phyloP scores from a whole-genome alignment of 1,284 basidiomycete species.

The Rugosomyces carneus region DNA sequence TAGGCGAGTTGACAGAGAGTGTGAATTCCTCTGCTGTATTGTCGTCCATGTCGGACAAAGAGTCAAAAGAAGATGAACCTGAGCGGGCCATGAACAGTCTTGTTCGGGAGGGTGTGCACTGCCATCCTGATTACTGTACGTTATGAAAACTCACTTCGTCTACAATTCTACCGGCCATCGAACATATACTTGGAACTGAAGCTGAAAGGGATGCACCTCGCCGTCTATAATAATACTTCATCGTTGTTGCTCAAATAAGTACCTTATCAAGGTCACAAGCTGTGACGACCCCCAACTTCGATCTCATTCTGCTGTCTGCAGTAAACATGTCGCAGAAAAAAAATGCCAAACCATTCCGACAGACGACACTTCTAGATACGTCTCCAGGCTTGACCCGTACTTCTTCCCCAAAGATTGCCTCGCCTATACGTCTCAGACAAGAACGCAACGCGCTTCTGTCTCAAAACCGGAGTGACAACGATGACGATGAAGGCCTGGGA shows the following conservation, averaged over 20 bases:
- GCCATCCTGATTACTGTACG: too few relatives aligned
- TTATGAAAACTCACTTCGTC: too few relatives aligned
- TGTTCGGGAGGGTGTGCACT: background rate
- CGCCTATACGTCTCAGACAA: conserved; percentile 14
- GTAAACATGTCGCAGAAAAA: conserved; percentile 16
- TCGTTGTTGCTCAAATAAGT: too few relatives aligned
- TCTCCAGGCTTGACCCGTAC: conserved; percentile 4
- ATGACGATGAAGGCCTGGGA: conserved; percentile 38
- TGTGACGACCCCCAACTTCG: too few relatives aligned
- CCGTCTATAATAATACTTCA: too few relatives aligned
- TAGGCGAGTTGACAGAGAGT: conserved; percentile 12
- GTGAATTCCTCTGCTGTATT: conserved; percentile 1
- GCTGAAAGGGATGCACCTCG: too few relatives aligned
- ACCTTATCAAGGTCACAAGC: background rate
- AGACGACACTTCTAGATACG: conserved; percentile 23
- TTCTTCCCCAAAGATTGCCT: conserved; percentile 5
- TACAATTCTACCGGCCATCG: too few relatives aligned
- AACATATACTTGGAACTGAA: too few relatives aligned
- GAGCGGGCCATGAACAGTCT: background rate
- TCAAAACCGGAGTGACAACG: conserved; percentile 14
- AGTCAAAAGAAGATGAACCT: background rate
- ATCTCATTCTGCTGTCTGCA: background rate
- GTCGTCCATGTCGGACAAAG: background rate
- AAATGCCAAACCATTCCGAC: conserved; percentile 20
- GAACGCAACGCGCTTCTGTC: conserved; percentile 13